phyloP scores from a whole-genome alignment of 2,329 filamentous ascomycete genomes.

The Botryotinia narcissicola region DNA sequence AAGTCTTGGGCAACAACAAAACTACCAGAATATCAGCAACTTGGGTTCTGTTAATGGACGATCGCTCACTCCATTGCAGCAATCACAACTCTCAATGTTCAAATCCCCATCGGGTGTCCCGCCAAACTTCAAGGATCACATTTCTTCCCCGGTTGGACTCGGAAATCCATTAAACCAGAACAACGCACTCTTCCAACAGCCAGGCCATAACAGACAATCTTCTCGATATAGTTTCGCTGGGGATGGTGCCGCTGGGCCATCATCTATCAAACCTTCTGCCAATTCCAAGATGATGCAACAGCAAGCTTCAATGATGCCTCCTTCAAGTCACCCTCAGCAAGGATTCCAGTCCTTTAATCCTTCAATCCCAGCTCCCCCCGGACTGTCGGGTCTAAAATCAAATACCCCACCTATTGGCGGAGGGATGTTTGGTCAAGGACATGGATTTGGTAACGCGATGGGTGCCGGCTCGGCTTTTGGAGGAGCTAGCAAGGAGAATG shows the following conservation, averaged over 20 bases:
- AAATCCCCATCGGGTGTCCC: constrained; percentile 42
- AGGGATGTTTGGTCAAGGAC: constrained; percentile 86
- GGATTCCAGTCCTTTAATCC: constrained; percentile 74
- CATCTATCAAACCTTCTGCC: constrained; percentile 69
- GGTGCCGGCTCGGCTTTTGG: constrained; percentile 58
- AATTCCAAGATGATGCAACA: constrained; percentile 81
- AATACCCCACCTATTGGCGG: constrained; percentile 84
- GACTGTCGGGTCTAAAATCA: constrained; percentile 79
- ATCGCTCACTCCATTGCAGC: constrained; percentile 77
- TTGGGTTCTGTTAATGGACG: constrained; percentile 63
- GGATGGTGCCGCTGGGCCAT: constrained; percentile 60
- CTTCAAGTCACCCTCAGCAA: constrained; percentile 49
- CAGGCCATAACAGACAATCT: constrained; percentile 76
- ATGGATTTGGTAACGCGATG: constrained; percentile 72
- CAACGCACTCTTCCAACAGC: constrained; percentile 53
- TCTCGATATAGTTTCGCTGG: constrained; percentile 87
- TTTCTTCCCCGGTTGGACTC: constrained; percentile 52
- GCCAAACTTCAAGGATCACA: constrained; percentile 55
- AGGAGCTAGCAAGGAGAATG: constrained; percentile 67
- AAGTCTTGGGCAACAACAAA: constrained; percentile 45
- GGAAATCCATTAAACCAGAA: constrained; percentile 46
- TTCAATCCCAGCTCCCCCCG: constrained; percentile 84
- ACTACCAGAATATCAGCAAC: constrained; percentile 51
- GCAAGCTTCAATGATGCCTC: constrained; percentile 85
- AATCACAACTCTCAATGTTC: constrained; percentile 61